Percentiles rank a stretch among this genome's conserved stretches.
phyloP scores from a whole-genome alignment of 495 filamentous ascomycete genomes.

The Durotheca rogersii region DNA sequence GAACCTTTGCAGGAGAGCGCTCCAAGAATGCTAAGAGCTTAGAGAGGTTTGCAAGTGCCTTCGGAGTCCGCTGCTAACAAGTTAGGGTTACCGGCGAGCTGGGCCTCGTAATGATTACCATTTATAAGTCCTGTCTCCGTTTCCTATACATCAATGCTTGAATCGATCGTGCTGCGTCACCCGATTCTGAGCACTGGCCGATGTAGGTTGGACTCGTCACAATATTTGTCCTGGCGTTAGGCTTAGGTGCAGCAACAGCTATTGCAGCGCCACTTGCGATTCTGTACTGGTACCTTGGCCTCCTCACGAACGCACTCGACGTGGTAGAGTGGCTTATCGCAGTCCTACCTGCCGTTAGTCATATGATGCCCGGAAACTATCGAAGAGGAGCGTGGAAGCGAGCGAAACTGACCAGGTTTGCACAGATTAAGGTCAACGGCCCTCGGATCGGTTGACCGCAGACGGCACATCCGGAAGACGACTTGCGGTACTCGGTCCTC shows the following conservation, averaged over 20 bases:
- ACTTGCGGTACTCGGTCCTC: slow-evolving; percentile 34
- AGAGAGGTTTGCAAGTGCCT: slow-evolving; percentile 11
- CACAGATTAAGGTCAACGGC: slow-evolving; percentile 42
- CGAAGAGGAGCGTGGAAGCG: not conserved
- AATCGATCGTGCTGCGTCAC: too few species aligned
- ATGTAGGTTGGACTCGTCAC: not conserved
- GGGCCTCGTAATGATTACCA: slow-evolving; percentile 4
- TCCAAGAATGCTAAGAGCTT: slow-evolving; percentile 6
- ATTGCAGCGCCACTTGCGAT: slow-evolving; percentile 35
- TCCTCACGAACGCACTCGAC: slow-evolving; percentile 26
- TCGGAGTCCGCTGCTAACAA: too few species aligned
- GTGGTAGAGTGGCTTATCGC: slow-evolving; percentile 36
- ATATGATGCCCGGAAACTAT: not conserved
- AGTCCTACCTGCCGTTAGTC: slow-evolving; percentile 39
- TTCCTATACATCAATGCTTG: not conserved
- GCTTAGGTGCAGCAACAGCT: slow-evolving; percentile 16
- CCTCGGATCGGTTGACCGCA: slow-evolving; percentile 45
- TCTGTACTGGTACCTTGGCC: slow-evolving; percentile 23
- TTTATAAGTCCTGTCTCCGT: not conserved
- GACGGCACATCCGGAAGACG: slow-evolving; percentile 39
- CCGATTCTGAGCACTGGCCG: not conserved
- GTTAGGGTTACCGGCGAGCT: not conserved
- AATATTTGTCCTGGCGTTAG: not conserved
- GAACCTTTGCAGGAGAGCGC: not conserved
- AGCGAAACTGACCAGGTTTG: slow-evolving; percentile 41